Base-by-base conservation (phyloP, 2,329 filamentous ascomycete species). In the Teratosphaeria zuluensis region DNA sequence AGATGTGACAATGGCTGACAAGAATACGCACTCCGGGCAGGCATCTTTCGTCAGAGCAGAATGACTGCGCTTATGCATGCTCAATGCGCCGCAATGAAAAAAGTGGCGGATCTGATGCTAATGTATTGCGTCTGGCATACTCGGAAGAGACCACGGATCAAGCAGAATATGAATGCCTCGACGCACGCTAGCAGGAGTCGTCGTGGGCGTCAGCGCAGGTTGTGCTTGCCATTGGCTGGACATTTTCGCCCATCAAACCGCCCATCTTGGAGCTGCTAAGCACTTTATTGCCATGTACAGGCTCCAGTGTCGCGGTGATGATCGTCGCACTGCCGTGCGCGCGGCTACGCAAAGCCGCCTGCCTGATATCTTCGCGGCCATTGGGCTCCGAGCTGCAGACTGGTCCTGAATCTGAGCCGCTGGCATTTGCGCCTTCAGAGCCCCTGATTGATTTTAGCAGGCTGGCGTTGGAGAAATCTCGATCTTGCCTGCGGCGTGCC, bases 391-490 rank as follows among this genome's bases (percentile, higher is more conserved):
- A 48, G 42, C 42, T 48, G 42, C 42, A 48, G 42, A 48, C 42
- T n/a, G 42, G 19, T 16, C 16, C 42, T 48, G 42, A 48, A n/a
- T 8, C 42, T 48, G 42, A 48, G n/a, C 42, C n/a, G 42, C 33
- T 35, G 33, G 33, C 33, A 35, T 14, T 38, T 21, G 19, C 35
- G 38, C 28, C 38, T 16, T 57, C 56, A 16, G 51, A 31, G 46
- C 7, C n/a, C 42, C 31, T 51, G 19, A 51, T 42, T 33, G 38
- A 19, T n/a, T 51, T 33, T 21, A 51, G 52, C 16, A 74, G 56
- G 62, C 74, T 77, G 1, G 74, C 73, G 1, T 58, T 54, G 4
- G 75, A 77, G 35, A 66, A 68, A 32, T 75, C 72, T 33, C 73
- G 68, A 51, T 75, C 70, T 55, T 71, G 69, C 51, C 76, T 71